Evolutionary conservation across 257 asterid genomes (phyloP).

Genomic region (Solanum commersonii): DNA sequence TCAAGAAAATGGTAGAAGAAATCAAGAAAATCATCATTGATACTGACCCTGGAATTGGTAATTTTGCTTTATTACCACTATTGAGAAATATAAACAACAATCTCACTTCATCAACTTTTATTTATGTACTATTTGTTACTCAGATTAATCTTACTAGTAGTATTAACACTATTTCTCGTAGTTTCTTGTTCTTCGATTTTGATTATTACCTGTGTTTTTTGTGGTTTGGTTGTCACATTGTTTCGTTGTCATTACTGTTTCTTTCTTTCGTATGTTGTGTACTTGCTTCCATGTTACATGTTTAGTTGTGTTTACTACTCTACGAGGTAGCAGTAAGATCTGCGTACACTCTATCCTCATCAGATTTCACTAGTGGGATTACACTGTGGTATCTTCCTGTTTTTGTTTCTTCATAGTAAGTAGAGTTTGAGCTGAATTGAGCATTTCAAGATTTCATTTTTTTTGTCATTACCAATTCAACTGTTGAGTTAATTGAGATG

Average conservation of each 20-base stretch:
- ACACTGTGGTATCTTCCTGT: neutral
- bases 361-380: no score
- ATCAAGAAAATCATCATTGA: constrained; percentile 89
- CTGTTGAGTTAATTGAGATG: neutral
- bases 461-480: neutral
- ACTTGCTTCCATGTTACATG: no score
- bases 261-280: neutral
- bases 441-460: neutral
- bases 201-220: neutral
- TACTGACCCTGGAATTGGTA: constrained; percentile 94
- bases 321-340: neutral
- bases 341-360: neutral
- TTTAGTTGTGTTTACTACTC: no score
- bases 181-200: neutral
- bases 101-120: no score
- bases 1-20: neutral
- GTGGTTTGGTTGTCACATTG: neutral
- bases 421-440: neutral
- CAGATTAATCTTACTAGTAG: no score
- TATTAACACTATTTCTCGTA: no score
- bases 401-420: neutral
- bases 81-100: no score
- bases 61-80: no score
- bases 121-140: no score
- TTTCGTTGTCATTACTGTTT: neutral